Evolutionary conservation across 495 filamentous ascomycete genomes (phyloP).

Genomic region (Neurospora sp.): DNA sequence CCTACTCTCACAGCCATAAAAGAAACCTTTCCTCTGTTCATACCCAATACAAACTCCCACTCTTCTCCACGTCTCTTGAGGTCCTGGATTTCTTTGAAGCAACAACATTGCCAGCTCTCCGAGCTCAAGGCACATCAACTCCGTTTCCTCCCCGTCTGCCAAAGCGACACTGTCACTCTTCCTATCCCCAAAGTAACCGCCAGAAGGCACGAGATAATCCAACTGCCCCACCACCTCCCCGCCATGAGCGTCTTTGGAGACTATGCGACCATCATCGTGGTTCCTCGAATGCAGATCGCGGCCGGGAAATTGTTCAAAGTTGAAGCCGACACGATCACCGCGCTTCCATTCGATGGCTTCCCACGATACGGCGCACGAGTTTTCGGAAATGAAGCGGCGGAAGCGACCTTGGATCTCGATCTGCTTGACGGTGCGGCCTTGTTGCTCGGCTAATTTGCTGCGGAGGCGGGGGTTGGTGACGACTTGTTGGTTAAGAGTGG

Average conservation of each 20-base stretch:
- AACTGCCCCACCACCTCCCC: constrained; percentile 23
- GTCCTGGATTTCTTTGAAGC: constrained; percentile 4
- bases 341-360: constrained; percentile 11
- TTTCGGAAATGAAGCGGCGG: constrained; percentile 16
- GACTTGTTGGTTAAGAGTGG: not conserved
- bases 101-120: constrained; percentile 25
- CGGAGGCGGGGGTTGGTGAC: not conserved
- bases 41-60: constrained; percentile 20
- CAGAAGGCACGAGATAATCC: constrained; percentile 12
- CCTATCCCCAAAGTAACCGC: not conserved
- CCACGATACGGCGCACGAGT: constrained; percentile 10
- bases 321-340: constrained; percentile 6
- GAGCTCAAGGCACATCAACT: constrained; percentile 20
- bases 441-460: constrained; percentile 12
- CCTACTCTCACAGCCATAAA: constrained; percentile 18
- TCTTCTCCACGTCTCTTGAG: constrained; percentile 8
- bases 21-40: constrained; percentile 17
- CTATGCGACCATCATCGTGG: constrained; percentile 10
- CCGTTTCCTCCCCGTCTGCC: constrained; percentile 14
- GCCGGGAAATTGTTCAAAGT: constrained; percentile 15
- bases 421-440: constrained; percentile 13
- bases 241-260: constrained; percentile 20
- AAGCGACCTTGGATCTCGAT: constrained; percentile 18
- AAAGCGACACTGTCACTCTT: constrained; percentile 1
- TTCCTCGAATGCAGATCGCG: constrained; percentile 13